Conservation (phyloP, 2,329 filamentous ascomycete species). For the Microdochium nivale region DNA sequence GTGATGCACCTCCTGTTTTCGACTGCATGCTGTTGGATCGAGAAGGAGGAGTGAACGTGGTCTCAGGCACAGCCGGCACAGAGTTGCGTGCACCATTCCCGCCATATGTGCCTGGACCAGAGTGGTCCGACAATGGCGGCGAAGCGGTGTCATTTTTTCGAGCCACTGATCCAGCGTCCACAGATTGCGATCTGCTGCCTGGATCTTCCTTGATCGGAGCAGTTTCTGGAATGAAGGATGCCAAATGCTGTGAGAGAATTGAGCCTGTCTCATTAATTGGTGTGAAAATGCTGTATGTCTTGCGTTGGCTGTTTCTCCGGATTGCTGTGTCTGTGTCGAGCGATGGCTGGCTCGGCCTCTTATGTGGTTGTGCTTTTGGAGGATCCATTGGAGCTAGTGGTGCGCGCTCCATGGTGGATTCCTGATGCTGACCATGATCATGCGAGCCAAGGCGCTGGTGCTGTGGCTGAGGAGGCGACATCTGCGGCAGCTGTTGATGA, state of each 20-base stretch:
- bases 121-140: constrained; percentile 39
- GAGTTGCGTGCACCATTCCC: constrained; percentile 35
- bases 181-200: constrained; percentile 49
- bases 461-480: constrained; percentile 36
- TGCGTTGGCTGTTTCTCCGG: constrained; percentile 63
- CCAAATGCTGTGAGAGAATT: constrained; percentile 76
- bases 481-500: constrained; percentile 40
- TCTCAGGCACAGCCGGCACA: constrained; percentile 57
- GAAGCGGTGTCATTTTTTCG: constrained; percentile 44
- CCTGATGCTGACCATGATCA: background rate
- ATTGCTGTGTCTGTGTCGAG: constrained; percentile 43
- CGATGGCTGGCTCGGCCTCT: constrained; percentile 35
- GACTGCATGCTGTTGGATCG: constrained; percentile 61
- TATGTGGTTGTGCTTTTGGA: constrained; percentile 37
- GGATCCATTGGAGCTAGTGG: constrained; percentile 41
- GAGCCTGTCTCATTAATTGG: constrained; percentile 92
- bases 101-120: constrained; percentile 33
- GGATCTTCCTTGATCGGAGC: constrained; percentile 28
- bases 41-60: constrained; percentile 59
- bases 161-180: constrained; percentile 51
- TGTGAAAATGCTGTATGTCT: constrained; percentile 90
- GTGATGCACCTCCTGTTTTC: constrained; percentile 55
- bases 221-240: constrained; percentile 52
- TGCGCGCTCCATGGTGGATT: constrained; percentile 26
- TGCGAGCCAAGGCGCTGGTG: constrained; percentile 22